Evolutionary conservation across 345 rosid genomes (phyloP), one percentile per base, ranked within the genome.

Genomic region (Crucihimalaya himalaica): DNA sequence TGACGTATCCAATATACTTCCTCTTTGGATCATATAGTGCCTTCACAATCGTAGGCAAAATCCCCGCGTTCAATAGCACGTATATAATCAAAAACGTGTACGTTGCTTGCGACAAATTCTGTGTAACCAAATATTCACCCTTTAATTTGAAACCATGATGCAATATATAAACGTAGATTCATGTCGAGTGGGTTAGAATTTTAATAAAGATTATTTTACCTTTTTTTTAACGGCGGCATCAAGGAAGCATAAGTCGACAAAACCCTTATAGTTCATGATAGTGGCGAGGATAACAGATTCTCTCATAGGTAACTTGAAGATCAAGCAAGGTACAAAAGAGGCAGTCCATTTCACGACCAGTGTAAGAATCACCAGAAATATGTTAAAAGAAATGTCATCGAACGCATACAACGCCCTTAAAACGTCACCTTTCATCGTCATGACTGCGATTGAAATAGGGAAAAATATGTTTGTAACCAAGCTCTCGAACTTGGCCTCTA

Each of bases 1-100:
- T 77, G 52, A 78, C 56, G 79, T 85, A 66, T 32, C 79, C 82
- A 5, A 66, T 82, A 55, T 84, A 86, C 67, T 81, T 89, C 43
- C 81, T 84, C 45, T 87, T 70, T 45, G 86, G 84, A 69, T 86
- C 86, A 29, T 83, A 81, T 50, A 89, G 73, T 8, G 15, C 35
- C 56, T 75, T 83, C 29, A 89, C 80, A 6, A 78, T 15, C 13
- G 78, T 68, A 37, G 81, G 81, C 35, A 77, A 47, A 42, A 77
- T 20, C 27, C 71, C 71, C n/a, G 82, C 71, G 20, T 67, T 64
- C 12, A 31, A 4, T 32, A 81, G 12, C 35, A 78, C 35, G 28
- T 39, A 60, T 43, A 66, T 3, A 4, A 68, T 78, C 70, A 78
- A 4, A 23, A 76, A 46, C 19, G 80, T 18, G 66, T 76, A 13